phyloP scores from a whole-genome alignment of 148 eudicot genomes.

The Vaccinium corymbosum region DNA sequence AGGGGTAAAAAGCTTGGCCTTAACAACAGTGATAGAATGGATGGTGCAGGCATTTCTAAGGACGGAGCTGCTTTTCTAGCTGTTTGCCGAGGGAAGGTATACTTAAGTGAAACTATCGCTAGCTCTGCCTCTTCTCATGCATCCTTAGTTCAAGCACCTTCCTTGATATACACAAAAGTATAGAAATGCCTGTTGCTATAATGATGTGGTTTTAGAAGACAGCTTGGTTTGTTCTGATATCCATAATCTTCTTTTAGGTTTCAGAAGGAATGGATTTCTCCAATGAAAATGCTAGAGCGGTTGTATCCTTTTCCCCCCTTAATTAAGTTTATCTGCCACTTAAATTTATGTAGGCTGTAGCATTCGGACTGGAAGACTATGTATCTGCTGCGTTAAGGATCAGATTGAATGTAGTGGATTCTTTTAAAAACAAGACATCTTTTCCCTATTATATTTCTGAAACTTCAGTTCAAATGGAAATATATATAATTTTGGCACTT shows the following conservation, averaged over 20 bases:
- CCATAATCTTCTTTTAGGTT: slow-evolving; percentile 45
- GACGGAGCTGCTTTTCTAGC: slow-evolving; percentile 95
- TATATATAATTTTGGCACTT: neutral
- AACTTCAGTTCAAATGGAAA: neutral
- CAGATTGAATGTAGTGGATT: neutral
- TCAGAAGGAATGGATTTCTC: slow-evolving; percentile 99
- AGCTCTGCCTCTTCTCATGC: neutral
- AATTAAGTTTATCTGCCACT: neutral
- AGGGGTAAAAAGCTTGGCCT: slow-evolving; percentile 56
- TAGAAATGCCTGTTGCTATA: neutral
- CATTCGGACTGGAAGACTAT: slow-evolving; percentile 8
- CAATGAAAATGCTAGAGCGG: slow-evolving; percentile 91
- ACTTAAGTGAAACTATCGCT: neutral
- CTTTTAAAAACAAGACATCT: neutral
- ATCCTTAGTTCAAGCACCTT: neutral
- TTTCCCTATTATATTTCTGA: neutral
- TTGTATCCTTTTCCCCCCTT: slow-evolving; percentile 72
- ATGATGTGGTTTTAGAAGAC: neutral
- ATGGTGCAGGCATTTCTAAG: slow-evolving; percentile 28
- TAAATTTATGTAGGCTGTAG: neutral
- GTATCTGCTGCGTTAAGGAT: neutral
- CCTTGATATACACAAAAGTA: neutral
- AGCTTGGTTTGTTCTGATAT: slow-evolving; percentile 4
- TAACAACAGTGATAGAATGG: slow-evolving; percentile 22
- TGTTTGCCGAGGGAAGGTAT: slow-evolving; percentile 98